These are phyloP conservation scores for Podaxis sp. DNA, from an alignment of 768 basidiomycete genomes.

Conservation along the genomic window DNA sequence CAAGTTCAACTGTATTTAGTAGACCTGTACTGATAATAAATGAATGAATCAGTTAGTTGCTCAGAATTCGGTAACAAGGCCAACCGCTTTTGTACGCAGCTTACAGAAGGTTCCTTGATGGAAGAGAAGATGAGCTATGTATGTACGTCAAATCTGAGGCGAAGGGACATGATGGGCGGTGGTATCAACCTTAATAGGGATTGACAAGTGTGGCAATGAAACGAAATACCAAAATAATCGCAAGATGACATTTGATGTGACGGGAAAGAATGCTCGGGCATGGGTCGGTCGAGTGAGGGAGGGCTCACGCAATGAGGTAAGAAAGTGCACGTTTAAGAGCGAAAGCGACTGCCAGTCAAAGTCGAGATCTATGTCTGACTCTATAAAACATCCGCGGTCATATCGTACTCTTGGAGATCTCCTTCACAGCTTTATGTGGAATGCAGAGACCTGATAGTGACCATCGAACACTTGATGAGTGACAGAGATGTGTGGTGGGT, in stretches of 20 bases:
- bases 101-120: neutral
- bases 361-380: too few relatives aligned
- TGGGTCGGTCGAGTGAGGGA: neutral
- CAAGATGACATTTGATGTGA: neutral
- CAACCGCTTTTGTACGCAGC: neutral
- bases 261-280: neutral
- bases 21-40: conserved; percentile 1
- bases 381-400: too few relatives aligned
- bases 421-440: too few relatives aligned
- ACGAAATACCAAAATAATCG: neutral
- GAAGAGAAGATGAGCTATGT: neutral
- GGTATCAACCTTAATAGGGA: neutral
- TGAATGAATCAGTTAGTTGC: neutral
- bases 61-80: neutral
- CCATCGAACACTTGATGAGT: too few relatives aligned
- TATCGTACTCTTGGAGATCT: too few relatives aligned
- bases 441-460: too few relatives aligned
- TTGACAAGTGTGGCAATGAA: neutral
- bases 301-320: neutral
- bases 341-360: too few relatives aligned
- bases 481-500: too few relatives aligned
- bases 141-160: neutral
- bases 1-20: conserved; percentile 22
- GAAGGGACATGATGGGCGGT: neutral
- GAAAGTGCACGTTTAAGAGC: too few relatives aligned